A percentile compares a stretch with the other conserved stretches of the same genome.
These are phyloP conservation scores for Gossypium arboreum DNA, from an alignment of 345 rosid species.

Conservation along the genomic window DNA sequence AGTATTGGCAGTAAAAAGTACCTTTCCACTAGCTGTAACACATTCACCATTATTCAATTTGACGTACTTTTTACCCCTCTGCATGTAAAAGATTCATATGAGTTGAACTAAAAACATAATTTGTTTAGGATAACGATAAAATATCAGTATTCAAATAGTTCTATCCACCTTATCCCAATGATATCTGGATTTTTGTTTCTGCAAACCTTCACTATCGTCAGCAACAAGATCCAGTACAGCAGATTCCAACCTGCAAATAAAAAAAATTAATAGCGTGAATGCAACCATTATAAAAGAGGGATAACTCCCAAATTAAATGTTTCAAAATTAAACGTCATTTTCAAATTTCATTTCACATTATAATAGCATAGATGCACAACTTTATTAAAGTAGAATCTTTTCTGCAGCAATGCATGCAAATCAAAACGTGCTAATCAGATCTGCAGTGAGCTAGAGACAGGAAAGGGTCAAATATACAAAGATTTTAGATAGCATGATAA, in stretches of 20 bases:
- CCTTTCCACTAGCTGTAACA: conserved; percentile 98
- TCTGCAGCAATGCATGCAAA: background rate
- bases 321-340: background rate
- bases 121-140: background rate
- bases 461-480: background rate
- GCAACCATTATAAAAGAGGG: background rate
- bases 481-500: background rate
- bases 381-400: conserved; percentile 1
- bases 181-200: conserved; percentile 63
- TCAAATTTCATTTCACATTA: background rate
- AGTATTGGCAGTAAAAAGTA: conserved; percentile 22
- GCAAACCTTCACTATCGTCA: conserved; percentile 73
- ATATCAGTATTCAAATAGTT: conserved; percentile 15
- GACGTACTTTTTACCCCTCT: conserved; percentile 92
- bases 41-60: conserved; percentile 94
- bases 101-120: background rate
- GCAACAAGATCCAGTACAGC: conserved; percentile 96
- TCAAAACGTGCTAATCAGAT: background rate
- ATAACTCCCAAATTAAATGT: conserved; percentile 6
- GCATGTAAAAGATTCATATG: conserved; percentile 31
- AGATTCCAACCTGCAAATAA: conserved; percentile 57
- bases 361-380: background rate
- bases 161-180: conserved; percentile 94
- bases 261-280: background rate
- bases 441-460: background rate